Evolutionary conservation across 2,329 filamentous ascomycete genomes (phyloP).

Genomic region (Cyphellophora europaea): DNA sequence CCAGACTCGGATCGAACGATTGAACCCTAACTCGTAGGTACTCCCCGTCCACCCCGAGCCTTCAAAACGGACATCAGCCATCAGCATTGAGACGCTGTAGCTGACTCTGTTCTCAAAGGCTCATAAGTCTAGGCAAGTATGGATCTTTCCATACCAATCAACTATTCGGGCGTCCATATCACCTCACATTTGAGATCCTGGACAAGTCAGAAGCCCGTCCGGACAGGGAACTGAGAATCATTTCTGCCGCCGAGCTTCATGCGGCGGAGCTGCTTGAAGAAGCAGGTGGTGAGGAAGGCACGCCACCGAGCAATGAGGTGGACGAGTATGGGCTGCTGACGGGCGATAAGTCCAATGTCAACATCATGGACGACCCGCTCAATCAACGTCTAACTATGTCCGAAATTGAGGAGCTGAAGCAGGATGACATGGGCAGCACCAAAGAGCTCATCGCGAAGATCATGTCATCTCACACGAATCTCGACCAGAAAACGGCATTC

Average conservation of each 20-base stretch:
- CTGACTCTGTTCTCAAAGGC: slow-evolving; percentile 43
- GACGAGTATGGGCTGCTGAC: slow-evolving; percentile 27
- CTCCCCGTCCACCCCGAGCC: slow-evolving; percentile 13
- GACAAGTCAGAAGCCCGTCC: slow-evolving; percentile 53
- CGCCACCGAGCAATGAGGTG: slow-evolving; percentile 21
- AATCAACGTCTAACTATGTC: slow-evolving; percentile 67
- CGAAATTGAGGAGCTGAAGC: slow-evolving; percentile 64
- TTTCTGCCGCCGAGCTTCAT: slow-evolving; percentile 73
- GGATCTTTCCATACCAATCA: slow-evolving; percentile 83
- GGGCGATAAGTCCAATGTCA: slow-evolving; percentile 42
- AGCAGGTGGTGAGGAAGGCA: slow-evolving; percentile 28
- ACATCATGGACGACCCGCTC: slow-evolving; percentile 53
- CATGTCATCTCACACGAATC: slow-evolving; percentile 74
- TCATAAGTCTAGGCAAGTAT: slow-evolving; percentile 84
- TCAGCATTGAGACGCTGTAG: slow-evolving; percentile 13
- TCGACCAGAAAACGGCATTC: slow-evolving; percentile 91
- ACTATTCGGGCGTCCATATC: slow-evolving; percentile 80
- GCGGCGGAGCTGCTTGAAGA: slow-evolving; percentile 58
- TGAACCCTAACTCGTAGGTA: slow-evolving; percentile 57
- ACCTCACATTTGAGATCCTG: slow-evolving; percentile 82
- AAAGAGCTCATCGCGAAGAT: slow-evolving; percentile 90
- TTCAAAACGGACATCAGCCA: slow-evolving; percentile 17
- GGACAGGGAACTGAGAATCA: slow-evolving; percentile 61
- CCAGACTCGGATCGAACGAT: slow-evolving; percentile 46
- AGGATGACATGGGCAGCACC: slow-evolving; percentile 65